Conservation (phyloP, 768 basidiomycete genomes). For the Serendipita indica region DNA sequence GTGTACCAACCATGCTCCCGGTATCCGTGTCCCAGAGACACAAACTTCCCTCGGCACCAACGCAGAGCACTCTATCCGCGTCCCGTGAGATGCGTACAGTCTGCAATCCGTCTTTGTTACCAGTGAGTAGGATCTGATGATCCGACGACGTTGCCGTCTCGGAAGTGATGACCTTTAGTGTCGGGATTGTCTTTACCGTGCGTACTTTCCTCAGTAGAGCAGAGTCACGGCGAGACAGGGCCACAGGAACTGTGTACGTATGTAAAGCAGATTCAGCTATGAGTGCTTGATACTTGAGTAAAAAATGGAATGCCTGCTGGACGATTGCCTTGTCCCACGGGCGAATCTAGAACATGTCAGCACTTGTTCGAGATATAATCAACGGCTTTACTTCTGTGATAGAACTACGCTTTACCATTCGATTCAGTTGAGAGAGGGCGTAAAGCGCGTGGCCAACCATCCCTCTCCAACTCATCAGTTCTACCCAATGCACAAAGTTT, state of each 20-base stretch:
- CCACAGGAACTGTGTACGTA: not conserved
- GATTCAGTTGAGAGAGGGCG: not conserved
- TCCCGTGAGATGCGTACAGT: not conserved
- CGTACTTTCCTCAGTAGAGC: not conserved
- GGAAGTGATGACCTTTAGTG: not conserved
- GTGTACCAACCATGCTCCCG: not conserved
- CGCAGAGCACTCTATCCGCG: no score
- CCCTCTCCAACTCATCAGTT: conserved; percentile 4
- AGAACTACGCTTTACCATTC: not conserved
- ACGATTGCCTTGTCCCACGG: not conserved
- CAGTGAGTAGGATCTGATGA: not conserved
- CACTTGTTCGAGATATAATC: not conserved
- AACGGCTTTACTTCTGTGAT: not conserved
- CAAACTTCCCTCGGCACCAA: not conserved
- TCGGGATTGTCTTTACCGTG: not conserved
- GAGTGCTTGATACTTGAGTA: not conserved
- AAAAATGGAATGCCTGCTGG: not conserved
- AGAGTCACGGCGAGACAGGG: not conserved
- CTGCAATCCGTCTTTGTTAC: not conserved
- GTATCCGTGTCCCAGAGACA: not conserved
- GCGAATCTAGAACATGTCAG: not conserved
- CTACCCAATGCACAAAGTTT: not conserved
- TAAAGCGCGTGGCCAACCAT: not conserved
- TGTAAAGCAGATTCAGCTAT: not conserved
- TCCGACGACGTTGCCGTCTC: not conserved